Evolutionary conservation across 2,329 filamentous ascomycete genomes (phyloP).

Genomic region (Sporothrix dimorphospora): DNA sequence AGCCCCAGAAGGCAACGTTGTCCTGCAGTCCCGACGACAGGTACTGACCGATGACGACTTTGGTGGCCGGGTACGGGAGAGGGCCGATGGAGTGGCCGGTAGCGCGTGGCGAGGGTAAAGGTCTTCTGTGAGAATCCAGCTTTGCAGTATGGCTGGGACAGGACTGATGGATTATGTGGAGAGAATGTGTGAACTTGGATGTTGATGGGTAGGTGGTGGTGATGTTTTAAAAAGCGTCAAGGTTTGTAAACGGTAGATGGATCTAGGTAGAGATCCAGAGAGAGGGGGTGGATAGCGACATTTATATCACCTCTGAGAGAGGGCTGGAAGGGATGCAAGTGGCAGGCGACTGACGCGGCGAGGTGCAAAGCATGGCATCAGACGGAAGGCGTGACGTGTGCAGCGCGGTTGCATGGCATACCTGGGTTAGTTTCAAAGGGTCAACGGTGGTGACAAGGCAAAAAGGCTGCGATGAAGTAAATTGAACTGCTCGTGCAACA

Average conservation of each 20-base stretch:
- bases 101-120: background rate
- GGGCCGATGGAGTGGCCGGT: conserved; percentile 22
- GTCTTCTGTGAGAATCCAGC: conserved; percentile 23
- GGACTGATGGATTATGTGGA: background rate
- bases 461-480: background rate
- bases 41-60: conserved; percentile 51
- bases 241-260: background rate
- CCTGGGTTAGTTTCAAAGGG: background rate
- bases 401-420: background rate
- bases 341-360: background rate
- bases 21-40: conserved; percentile 39
- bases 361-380: background rate
- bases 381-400: background rate
- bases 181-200: too few species aligned
- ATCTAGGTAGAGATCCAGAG: background rate
- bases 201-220: background rate
- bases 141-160: background rate
- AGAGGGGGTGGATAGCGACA: background rate
- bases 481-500: background rate
- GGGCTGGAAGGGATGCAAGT: background rate
- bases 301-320: background rate
- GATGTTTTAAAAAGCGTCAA: background rate
- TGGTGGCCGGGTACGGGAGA: conserved; percentile 51
- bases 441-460: background rate
- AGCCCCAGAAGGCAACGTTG: conserved; percentile 45